Evolutionary conservation across 164 flowering plant species (phyloP).

Genomic region (Aristolochia contorta): DNA sequence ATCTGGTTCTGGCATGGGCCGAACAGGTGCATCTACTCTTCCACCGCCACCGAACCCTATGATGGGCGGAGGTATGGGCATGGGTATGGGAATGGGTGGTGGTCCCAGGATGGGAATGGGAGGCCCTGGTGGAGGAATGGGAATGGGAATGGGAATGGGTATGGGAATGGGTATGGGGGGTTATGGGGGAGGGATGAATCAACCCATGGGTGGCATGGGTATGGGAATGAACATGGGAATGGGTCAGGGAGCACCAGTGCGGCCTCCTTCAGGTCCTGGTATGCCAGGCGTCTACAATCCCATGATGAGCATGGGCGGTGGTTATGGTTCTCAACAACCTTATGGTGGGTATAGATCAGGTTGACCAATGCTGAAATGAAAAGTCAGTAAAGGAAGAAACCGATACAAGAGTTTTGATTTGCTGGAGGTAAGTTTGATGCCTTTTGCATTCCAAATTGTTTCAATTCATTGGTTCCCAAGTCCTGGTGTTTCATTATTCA

Average conservation of each 20-base stretch:
- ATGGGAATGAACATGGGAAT: slow-evolving; percentile 21
- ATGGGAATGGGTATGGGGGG: slow-evolving; percentile 16
- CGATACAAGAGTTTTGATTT: neutral
- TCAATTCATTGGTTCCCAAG: slow-evolving; percentile 5
- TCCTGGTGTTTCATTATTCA: neutral
- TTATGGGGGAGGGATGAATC: slow-evolving; percentile 16
- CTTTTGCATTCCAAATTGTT: neutral
- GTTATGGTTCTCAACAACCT: slow-evolving; percentile 59
- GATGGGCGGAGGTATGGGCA: slow-evolving; percentile 39
- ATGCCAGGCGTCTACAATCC: slow-evolving; percentile 51
- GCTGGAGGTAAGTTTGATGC: neutral
- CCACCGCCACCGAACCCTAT: slow-evolving; percentile 51
- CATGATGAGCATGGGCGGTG: slow-evolving; percentile 65
- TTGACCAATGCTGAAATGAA: neutral
- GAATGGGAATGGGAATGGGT: slow-evolving; percentile 26
- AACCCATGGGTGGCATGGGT: slow-evolving; percentile 38
- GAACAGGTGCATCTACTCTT: slow-evolving; percentile 69
- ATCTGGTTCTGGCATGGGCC: slow-evolving; percentile 92
- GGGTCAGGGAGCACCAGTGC: slow-evolving; percentile 18
- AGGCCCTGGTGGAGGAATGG: slow-evolving; percentile 11
- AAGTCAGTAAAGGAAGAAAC: neutral
- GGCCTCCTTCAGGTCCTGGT: slow-evolving; percentile 20
- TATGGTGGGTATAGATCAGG: slow-evolving; percentile 69
- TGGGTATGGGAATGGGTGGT: slow-evolving; percentile 24
- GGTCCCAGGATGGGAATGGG: slow-evolving; percentile 6